Base-by-base conservation (phyloP, 305 asterid species). In the Fraxinus greggii region DNA sequence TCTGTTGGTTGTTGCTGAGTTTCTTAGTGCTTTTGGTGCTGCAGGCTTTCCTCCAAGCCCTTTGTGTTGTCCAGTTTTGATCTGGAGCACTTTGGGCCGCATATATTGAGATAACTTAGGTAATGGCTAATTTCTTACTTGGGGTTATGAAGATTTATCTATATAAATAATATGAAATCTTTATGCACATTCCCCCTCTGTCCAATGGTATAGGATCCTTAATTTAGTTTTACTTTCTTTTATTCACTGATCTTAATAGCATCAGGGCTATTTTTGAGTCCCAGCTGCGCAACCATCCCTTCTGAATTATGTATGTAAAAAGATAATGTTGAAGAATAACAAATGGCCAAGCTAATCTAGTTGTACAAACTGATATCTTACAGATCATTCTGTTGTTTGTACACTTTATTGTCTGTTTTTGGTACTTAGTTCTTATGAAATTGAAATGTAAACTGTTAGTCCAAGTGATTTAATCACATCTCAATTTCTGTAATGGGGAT, bases 71-170 rank as follows among this genome's bases (percentile, higher is more conserved):
- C 91, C 91, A 81, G 89, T 83, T 82, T 79, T 84, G 90, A 86
- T 85, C 91, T 88, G 95, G 97, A 87, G 87, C 89, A 86, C 94
- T 88, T 86, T 85, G 97, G 99, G 97, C 90, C 89, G 88, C 89
- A 70, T 91, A 86, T 89, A 83, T 91, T 85, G 89, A 83, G 91
- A 86, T 91, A 86, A 82, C 84, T 90, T 91, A 90, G 98, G 97
- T 93, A 91, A 75, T 80, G 35, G 35, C 78, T 70, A 3, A 63
- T 67, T 73, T 81, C 35, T 78, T 74, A 15, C 4, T n/a, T 40
- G 35, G 13, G 35, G 13, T 72, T 69, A 15, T 69, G 19, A 29
- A 69, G 38, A 72, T 32, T 26, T 7, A 31, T 72, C 28, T 32
- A 32, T 32, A 26, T 70, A 32, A 70, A 26, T 70, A 32, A 70